Conservation (phyloP, 169 alveolate species). For the Plasmodium malariae region DNA sequence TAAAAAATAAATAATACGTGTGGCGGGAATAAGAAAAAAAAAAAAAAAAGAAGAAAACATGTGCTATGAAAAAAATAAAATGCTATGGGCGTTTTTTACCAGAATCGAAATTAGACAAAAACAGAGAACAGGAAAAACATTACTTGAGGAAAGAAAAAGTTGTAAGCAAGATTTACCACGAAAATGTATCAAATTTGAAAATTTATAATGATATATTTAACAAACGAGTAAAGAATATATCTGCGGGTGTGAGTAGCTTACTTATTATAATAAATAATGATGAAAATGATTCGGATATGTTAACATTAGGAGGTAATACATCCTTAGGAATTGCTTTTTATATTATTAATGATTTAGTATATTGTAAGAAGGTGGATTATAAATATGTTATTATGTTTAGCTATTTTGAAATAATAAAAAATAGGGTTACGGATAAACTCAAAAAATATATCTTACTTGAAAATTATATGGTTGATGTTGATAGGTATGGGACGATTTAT, state of each 20-base stretch:
- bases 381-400: constrained; percentile 26
- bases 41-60: constrained; percentile 4
- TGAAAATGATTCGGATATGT: constrained; percentile 5
- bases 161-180: constrained; percentile 15
- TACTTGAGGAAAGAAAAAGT: constrained; percentile 18
- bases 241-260: constrained; percentile 23
- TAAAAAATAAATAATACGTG: too few species aligned
- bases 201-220: constrained; percentile 48
- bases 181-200: constrained; percentile 33
- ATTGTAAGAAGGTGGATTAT: neutral
- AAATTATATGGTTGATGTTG: constrained; percentile 18
- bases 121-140: constrained; percentile 22
- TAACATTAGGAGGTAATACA: constrained; percentile 30
- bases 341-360: constrained; percentile 30
- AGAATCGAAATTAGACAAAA: constrained; percentile 1
- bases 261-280: constrained; percentile 24
- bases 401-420: constrained; percentile 22
- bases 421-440: constrained; percentile 16
- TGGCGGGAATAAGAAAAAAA: neutral
- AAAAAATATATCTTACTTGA: constrained; percentile 13
- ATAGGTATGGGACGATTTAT: neutral
- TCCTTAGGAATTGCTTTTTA: constrained; percentile 37
- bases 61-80: constrained; percentile 35
- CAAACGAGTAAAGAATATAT: constrained; percentile 18
- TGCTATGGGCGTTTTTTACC: constrained; percentile 63